phyloP scores from a whole-genome alignment of 495 filamentous ascomycete species.

The Penicillium soppii region DNA sequence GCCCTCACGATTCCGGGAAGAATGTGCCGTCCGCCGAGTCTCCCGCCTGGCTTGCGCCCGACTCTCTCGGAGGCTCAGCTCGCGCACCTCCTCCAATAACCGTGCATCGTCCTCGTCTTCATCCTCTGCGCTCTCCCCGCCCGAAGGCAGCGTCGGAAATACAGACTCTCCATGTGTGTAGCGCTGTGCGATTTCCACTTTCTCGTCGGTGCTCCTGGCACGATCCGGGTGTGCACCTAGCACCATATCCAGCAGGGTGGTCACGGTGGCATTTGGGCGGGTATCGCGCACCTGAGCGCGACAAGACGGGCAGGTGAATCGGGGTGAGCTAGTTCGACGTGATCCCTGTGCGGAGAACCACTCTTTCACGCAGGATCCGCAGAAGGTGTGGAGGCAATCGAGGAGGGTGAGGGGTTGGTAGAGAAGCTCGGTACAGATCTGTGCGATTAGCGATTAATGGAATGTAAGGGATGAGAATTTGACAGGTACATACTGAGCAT shows the following conservation, averaged over 20 bases:
- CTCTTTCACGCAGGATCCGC: conserved; percentile 88
- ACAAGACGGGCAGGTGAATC: conserved; percentile 89
- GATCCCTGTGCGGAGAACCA: conserved; percentile 76
- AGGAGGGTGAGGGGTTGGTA: conserved; percentile 94
- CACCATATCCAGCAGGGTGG: conserved; percentile 75
- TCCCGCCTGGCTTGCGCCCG: conserved; percentile 33
- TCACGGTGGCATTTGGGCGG: conserved; percentile 78
- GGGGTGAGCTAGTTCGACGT: conserved; percentile 43
- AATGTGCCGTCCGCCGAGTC: conserved; percentile 26
- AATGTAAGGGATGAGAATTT: conserved; percentile 21
- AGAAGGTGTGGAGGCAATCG: conserved; percentile 97
- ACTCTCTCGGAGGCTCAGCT: conserved; percentile 69
- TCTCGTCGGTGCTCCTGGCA: conserved; percentile 64
- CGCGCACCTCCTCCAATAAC: conserved; percentile 66
- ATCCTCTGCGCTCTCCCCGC: conserved; percentile 21
- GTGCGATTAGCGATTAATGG: conserved; percentile 5
- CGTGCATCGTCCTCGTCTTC: conserved; percentile 65
- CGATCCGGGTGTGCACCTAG: conserved; percentile 72
- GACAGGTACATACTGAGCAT: conserved; percentile 71
- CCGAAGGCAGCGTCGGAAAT: conserved; percentile 20
- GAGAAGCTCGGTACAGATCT: conserved; percentile 97
- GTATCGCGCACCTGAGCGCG: conserved; percentile 81
- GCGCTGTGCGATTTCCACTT: conserved; percentile 61
- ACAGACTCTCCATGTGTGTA: conserved; percentile 81
- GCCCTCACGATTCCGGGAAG: conserved; percentile 16